A percentile compares a stretch with the other conserved stretches of the same genome.
Conservation (phyloP, 2,329 filamentous ascomycete genomes). For the Thielaviopsis euricoi region DNA sequence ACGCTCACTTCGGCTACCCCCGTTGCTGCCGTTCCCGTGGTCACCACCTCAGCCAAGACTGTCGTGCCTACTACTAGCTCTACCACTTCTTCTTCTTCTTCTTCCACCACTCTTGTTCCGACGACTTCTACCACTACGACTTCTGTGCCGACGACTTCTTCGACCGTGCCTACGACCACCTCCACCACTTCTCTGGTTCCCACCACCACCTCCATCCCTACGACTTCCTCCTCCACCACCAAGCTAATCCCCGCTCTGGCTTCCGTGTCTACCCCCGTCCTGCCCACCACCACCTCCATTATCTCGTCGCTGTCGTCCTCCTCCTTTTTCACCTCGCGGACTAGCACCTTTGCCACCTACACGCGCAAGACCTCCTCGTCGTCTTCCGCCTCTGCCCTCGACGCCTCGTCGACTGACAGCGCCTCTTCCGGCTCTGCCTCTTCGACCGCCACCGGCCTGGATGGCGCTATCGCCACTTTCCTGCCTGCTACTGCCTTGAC, state of each 20-base stretch:
- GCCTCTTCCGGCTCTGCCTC: no score
- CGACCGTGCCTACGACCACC: neutral
- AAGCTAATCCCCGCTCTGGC: neutral
- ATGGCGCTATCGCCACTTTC: neutral
- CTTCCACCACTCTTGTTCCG: no score
- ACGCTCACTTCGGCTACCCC: neutral
- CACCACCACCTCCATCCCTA: neutral
- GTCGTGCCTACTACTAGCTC: neutral
- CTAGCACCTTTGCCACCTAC: neutral
- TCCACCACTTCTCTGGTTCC: neutral
- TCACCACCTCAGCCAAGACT: neutral
- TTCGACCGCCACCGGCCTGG: neutral
- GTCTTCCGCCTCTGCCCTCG: no score
- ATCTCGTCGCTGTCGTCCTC: neutral
- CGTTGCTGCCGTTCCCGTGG: neutral
- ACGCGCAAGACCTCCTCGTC: neutral
- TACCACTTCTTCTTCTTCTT: no score
- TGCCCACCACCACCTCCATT: neutral
- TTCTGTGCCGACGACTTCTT: neutral
- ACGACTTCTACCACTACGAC: neutral
- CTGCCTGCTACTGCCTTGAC: neutral
- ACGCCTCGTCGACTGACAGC: no score
- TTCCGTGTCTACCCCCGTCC: neutral
- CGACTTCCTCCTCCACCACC: neutral
- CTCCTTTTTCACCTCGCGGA: neutral